Evolutionary conservation across 163 green algal genomes (phyloP), one percentile per base, ranked within the genome.

Genomic region (Chloromonas sp.): DNA sequence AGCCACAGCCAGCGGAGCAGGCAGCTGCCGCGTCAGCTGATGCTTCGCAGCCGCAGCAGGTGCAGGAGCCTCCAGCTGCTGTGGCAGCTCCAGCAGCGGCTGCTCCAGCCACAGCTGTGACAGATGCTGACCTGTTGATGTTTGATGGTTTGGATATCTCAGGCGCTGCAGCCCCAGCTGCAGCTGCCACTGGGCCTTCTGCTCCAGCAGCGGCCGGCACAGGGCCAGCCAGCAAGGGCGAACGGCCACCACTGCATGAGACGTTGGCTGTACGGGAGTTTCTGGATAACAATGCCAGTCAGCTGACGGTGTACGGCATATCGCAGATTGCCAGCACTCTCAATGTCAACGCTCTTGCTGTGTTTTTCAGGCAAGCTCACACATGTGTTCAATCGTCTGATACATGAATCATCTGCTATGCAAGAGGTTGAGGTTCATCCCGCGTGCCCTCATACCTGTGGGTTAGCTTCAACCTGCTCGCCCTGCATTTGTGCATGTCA

Each of bases 261-360:
- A 3, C 78, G 58, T 58, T 79, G 71, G 5, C 58, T 11, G 71
- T 14, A 58, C 71, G 71, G 5, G 71, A 79, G 2, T 83, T 83
- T 8, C 60, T 83, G 60, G 8, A 74, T 3, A 11, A 66, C 0
- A 83, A 36, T 3, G 80, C 80, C 1, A 83, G 60, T 58, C 95
- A 98, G 91, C 89, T 97, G 60, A 97, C 95, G 0, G 77, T 88
- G 8, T 79, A 91, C 60, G 95, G 95, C 58, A 86, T 96, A 58
- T 36, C 62, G 15, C 76, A 78, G 36, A 90, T 96, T 61, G 85
- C 90, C n/a, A 83, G 92, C n/a, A 79, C 62, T 14, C 82, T 96
- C 61, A 58, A 81, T 5, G 87, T 95, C 57, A 84, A 90, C 58
- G 62, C 78, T 14, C 77, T 86, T 1, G 82, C 82, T 1, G 86